These are phyloP conservation scores for Fusarium duplospermum DNA, from an alignment of 2,329 filamentous ascomycete species.

Conservation along the genomic window DNA sequence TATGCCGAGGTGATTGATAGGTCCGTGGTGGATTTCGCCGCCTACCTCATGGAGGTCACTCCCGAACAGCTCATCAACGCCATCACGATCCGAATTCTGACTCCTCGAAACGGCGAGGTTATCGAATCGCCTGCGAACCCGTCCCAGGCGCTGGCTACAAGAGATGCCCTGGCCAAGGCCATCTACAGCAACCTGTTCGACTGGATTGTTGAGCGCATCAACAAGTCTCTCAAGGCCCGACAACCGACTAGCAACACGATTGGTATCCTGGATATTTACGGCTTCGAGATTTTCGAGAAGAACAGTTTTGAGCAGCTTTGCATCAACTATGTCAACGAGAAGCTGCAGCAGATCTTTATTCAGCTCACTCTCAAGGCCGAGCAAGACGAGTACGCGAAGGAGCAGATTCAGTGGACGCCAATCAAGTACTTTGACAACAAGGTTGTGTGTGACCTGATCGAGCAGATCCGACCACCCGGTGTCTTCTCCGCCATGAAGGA, in stretches of 20 bases:
- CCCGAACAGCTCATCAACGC: constrained; percentile 83
- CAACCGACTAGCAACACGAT: constrained; percentile 84
- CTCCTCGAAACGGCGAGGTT: constrained; percentile 72
- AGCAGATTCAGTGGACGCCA: constrained; percentile 98
- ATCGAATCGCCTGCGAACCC: constrained; percentile 85
- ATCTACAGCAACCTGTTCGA: constrained; percentile 98
- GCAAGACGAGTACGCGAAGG: constrained; percentile 95
- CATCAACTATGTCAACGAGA: constrained; percentile 99
- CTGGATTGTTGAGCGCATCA: constrained; percentile 96
- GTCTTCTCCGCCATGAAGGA: constrained; percentile 97
- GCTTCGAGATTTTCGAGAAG: constrained; percentile 99
- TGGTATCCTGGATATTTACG: constrained; percentile 98
- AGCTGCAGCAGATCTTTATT: constrained; percentile 98
- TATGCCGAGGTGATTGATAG: constrained; percentile 89
- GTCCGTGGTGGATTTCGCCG: constrained; percentile 93
- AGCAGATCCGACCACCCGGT: constrained; percentile 88
- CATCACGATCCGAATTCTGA: constrained; percentile 89
- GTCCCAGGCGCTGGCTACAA: constrained; percentile 85
- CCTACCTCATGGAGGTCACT: constrained; percentile 92
- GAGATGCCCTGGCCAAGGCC: constrained; percentile 93
- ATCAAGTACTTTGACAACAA: constrained; percentile 99
- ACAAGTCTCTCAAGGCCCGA: constrained; percentile 84
- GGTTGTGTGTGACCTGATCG: constrained; percentile 96
- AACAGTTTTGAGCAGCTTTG: constrained; percentile 99
- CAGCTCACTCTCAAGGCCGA: constrained; percentile 96